Base-by-base conservation (phyloP, 2,329 filamentous ascomycete genomes). In the Ceratocystis cacaofunesta region DNA sequence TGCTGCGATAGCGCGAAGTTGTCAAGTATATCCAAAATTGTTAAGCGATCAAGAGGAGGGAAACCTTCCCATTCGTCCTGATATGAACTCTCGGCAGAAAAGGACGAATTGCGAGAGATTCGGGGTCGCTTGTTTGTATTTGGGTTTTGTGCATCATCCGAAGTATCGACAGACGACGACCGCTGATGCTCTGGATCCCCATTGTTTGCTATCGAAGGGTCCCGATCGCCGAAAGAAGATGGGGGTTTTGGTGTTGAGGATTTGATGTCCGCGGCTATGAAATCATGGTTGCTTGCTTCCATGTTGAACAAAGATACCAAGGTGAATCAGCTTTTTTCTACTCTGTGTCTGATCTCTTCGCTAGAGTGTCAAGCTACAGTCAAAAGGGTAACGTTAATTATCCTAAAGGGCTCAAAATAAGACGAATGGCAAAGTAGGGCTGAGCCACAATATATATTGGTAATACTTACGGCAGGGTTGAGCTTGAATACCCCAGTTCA, bases 1-100 rank as follows among this genome's bases (percentile, higher is more conserved):
- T 92, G 89, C 72, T 95, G 89, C 0, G 91, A 88, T 41, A 99
- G 79, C 5, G 92, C 89, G 69, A 99, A 85, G 73, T 96, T 97
- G 76, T 96, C 92, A 69, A 99, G 83, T 61, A 99, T 81, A 73
- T 99, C 94, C 71, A 99, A 90, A 66, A 97, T 85, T 48, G 89
- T 92, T 64, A 99, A 79, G 63, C 90, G 88, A 74, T 99, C 94
- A 28, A 96, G 79, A 0, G 92, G 92, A 8, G 92, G 90, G 68
- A 95, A 88, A 25, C 85, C 80, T 68, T 95, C 90, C 83, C 89
- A 94, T 73, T 92, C 90, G 70, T 94, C 89, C 66, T 94, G 89
- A 71, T 90, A 90, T n/a, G 85, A 87, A 74, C 86, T 90, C 75
- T 86, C 90, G 61, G 84, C 86, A n/a, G 89, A 91, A 74, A 91